phyloP scores from a whole-genome alignment of 331 rosid species.

The Rhamnella rubrinervis region DNA sequence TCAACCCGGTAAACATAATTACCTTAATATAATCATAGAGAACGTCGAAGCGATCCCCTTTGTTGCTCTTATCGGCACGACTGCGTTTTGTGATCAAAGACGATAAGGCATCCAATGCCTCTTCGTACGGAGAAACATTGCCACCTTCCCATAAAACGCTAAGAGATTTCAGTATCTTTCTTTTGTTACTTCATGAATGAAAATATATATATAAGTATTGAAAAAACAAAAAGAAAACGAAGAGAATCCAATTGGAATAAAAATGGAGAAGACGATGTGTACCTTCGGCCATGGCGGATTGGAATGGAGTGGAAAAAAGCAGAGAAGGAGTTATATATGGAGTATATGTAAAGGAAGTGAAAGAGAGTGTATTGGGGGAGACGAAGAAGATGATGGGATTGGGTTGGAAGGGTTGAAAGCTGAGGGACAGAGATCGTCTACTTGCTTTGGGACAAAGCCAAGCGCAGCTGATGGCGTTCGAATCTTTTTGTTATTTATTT shows the following conservation, averaged over 20 bases:
- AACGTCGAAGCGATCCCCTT: conserved; percentile 70
- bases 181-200: background rate
- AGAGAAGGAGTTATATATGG: conserved; percentile 1
- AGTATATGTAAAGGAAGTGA: background rate
- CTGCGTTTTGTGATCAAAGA: conserved; percentile 80
- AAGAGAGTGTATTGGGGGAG: conserved; percentile 6
- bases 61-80: conserved; percentile 69
- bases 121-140: conserved; percentile 54
- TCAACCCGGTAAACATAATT: background rate
- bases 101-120: conserved; percentile 78
- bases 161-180: background rate
- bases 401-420: conserved; percentile 9
- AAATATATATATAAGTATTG: too few relatives aligned
- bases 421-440: background rate
- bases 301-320: conserved; percentile 17
- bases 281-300: conserved; percentile 51
- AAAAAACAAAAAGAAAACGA: background rate
- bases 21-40: conserved; percentile 71
- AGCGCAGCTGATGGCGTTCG: background rate
- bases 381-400: conserved; percentile 20
- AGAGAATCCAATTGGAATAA: background rate
- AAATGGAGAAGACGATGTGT: background rate
- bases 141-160: conserved; percentile 23
- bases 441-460: background rate
- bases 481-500: too few relatives aligned